Evolutionary conservation across 805 yeast genomes (phyloP).

Genomic region (Cyberlindnera amylophila): DNA sequence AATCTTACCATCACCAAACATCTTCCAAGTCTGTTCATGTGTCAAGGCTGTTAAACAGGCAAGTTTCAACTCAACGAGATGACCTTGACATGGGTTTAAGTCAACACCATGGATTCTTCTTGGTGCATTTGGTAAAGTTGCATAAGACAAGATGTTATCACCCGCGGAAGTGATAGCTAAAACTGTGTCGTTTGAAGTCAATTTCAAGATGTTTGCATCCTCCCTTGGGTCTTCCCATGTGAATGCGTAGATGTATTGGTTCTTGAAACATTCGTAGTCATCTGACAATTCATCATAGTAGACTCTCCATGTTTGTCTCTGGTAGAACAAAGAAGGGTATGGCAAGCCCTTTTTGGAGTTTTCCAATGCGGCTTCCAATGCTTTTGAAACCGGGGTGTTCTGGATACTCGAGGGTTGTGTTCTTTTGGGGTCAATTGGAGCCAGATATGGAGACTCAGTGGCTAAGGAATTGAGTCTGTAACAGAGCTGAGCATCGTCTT

Average conservation of each 20-base stretch:
- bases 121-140: conserved; percentile 66
- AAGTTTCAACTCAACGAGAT: conserved; percentile 71
- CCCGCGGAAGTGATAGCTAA: conserved; percentile 86
- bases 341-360: conserved; percentile 66
- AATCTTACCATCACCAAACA: conserved; percentile 74
- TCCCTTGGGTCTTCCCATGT: conserved; percentile 91
- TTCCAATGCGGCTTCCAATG: conserved; percentile 69
- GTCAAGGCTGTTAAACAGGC: conserved; percentile 60
- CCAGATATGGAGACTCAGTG: conserved; percentile 78
- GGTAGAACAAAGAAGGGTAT: conserved; percentile 77
- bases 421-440: conserved; percentile 42
- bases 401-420: conserved; percentile 12
- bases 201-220: conserved; percentile 62
- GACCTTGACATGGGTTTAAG: conserved; percentile 79
- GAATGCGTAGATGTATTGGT: conserved; percentile 81
- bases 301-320: conserved; percentile 72
- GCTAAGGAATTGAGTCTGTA: conserved; percentile 65
- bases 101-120: conserved; percentile 80
- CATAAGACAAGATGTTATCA: conserved; percentile 74
- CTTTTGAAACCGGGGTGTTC: conserved; percentile 51
- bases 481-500: conserved; percentile 43
- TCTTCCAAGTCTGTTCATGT: conserved; percentile 61
- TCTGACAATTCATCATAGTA: conserved; percentile 71
- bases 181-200: conserved; percentile 63
- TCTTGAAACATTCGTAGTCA: conserved; percentile 64